Evolutionary conservation across 331 rosid genomes (phyloP).

Genomic region (Malus hybrid): DNA sequence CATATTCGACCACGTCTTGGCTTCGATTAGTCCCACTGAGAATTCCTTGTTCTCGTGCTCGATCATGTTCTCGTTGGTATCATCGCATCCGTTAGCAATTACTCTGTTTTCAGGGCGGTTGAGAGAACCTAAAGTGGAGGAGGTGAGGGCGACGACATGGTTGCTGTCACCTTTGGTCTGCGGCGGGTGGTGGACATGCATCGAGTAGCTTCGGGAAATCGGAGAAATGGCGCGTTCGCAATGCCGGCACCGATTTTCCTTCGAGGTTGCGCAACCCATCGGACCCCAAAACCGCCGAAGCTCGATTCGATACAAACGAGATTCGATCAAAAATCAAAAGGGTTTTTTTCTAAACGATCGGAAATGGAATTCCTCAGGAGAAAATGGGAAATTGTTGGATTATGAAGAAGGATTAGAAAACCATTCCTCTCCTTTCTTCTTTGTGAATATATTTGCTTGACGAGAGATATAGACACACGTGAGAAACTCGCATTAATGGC

Average conservation of each 20-base stretch:
- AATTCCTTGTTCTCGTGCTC: slow-evolving; percentile 27
- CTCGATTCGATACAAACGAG: neutral
- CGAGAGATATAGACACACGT: neutral
- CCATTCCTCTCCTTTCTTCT: neutral
- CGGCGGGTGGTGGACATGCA: slow-evolving; percentile 82
- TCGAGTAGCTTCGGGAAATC: slow-evolving; percentile 59
- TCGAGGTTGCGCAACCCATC: slow-evolving; percentile 89
- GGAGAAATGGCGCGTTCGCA: slow-evolving; percentile 50
- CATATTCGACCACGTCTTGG: slow-evolving; percentile 73
- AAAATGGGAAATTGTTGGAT: neutral
- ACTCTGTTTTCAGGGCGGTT: slow-evolving; percentile 16
- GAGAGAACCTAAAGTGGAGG: slow-evolving; percentile 83
- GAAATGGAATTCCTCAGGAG: too few species aligned
- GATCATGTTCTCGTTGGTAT: neutral
- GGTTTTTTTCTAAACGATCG: neutral
- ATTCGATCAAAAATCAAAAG: neutral
- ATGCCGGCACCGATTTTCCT: slow-evolving; percentile 55
- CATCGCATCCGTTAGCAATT: slow-evolving; percentile 6
- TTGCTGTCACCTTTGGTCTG: slow-evolving; percentile 51
- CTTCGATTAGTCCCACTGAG: slow-evolving; percentile 56
- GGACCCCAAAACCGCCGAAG: neutral
- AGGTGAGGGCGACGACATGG: slow-evolving; percentile 82
- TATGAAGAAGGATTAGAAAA: neutral
- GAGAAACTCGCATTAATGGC: neutral
- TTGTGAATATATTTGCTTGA: neutral